Evolutionary conservation across 2,329 filamentous ascomycete genomes (phyloP), one percentile per base, ranked within the genome.

Genomic region (Apiospora kogelbergensis): DNA sequence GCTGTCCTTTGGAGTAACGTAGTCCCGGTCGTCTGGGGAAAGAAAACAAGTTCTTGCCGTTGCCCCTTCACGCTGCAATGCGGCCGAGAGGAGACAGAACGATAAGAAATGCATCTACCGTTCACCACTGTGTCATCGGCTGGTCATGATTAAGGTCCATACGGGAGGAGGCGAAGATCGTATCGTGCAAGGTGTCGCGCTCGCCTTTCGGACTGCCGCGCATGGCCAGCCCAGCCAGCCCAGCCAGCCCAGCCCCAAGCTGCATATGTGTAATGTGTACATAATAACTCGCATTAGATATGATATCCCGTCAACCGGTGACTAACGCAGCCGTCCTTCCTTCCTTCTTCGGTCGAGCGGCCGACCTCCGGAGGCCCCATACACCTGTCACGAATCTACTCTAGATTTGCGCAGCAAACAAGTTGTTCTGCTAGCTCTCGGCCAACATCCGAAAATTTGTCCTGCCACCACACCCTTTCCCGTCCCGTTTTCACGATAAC

Each of bases 261-360:
- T 57, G 48, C 48, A 57, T 53, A 53, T 57, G 48, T 57, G 48
- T 57, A 57, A 57, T 57, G 26, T 37, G 53, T 60, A 60, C 53
- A 60, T 60, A 37, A 60, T 60, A 60, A n/a, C 7, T 37, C 30
- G 30, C 53, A 37, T 60, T 60, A 17, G 48, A 30, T 30, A 60
- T 37, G 53, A 60, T 60, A 26, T 60, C 53, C 53, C 20, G n/a
- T 60, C 30, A 30, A 60, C 53, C 53, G 53, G 53, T 60, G 53
- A 60, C 53, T 60, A 60, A 37, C 9, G 17, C 13, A 37, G 30
- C 53, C 37, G 30, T 30, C 53, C 30, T 60, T 37, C 30, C 30
- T 60, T 10, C 53, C 53, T 37, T 37, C 26, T 30, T 60, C 53
- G 53, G 53, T 60, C 53, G 30, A 60, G 53, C 53, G 53, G 53